Base-by-base conservation (phyloP, 768 basidiomycete species). In the Mycena leptocephala region DNA sequence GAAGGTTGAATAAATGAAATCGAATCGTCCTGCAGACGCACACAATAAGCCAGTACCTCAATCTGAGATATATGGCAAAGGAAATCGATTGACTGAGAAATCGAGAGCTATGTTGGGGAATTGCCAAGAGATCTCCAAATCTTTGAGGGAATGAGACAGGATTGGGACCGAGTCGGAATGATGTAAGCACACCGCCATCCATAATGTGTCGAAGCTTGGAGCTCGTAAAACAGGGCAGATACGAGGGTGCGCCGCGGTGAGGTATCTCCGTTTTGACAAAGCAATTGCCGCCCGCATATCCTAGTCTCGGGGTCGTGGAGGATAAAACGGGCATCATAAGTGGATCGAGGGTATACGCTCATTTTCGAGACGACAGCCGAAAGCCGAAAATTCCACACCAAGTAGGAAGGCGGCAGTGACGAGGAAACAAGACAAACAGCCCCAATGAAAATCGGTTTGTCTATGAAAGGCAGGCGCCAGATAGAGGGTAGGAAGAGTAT, bases 291-390 rank as follows among this genome's bases (percentile, higher is more conserved):
- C 37, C 61, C 37, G 37, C 39, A 62, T 41, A 39, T 26, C 61
- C 61, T 62, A 62, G 61, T 62, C 61, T 62, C 61, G 37, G 37
- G 37, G 37, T 62, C 61, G n/a, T 62, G 61, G 37, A 62, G 37
- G n/a, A 39, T 39, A 62, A 7, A 37, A 61, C 59, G 7, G 35
- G 13, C 35, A 37, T 37, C 56, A 58, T 16, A 62, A 62, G 35
- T 62, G 37, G n/a, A 62, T 41, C 39, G 39, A 41, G 24, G 61
- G 37, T 39, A 62, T 62, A 62, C 61, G 16, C 37, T 35, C 61
- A 41, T 62, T 62, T 62, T 22, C 4, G 37, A 41, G 37, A 41
- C 26, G 37, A 62, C 39, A 62, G 24, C 37, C 37, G 37, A 62
- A 62, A 43, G 61, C 22, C 61, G 61, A 39, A 26, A 41, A 62